Base-by-base conservation (phyloP, 1,139 yeast genomes). In the Yamadazyma pseudoaaseri region DNA sequence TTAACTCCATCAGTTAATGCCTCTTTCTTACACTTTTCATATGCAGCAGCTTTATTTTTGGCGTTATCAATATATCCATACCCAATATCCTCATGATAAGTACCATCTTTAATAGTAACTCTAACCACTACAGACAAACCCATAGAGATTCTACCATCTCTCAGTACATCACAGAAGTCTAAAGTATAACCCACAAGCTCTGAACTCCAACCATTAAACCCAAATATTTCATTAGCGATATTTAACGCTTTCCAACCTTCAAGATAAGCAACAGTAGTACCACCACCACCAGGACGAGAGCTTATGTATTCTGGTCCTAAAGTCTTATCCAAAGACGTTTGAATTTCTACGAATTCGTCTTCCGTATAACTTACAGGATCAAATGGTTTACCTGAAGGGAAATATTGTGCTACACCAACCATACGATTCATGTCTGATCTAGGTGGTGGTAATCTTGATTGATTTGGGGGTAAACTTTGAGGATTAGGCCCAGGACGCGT, bases 281-380 rank as follows among this genome's bases (percentile, higher is more conserved):
- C 81, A 2, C 87, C 87, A 17, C 82, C 87, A 1, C 90, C 94
- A 2, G 90, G 81, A 26, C 97, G 70, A 31, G 78, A 76, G 26
- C 95, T 80, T 20, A 92, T 81, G 51, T 79, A 90, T 56, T 90
- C 97, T 0, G 97, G 97, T 0, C 98, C 98, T 21, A 89, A 65
- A 18, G 79, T 79, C 46, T 74, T 77, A 43, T 78, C 79, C 26
- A 84, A 59, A 13, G 68, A 63, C 16, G 45, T 45, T 43, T 65
- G 70, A 30, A 76, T 71, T 3, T 63, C 48, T 5, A 48, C 47
- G 11, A 58, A 51, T 38, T 76, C 81, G 28, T 65, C 70, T 31
- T 45, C 48, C 0, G 62, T 50, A 43, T 69, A 71, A n/a, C 65
- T 58, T 2, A 51, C 48, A 3, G 65, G 57, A 23, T 48, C 44